These are phyloP conservation scores for Halophytophthora polymorphica DNA, from an alignment of 352 stramenopile genomes.

Conservation along the genomic window DNA sequence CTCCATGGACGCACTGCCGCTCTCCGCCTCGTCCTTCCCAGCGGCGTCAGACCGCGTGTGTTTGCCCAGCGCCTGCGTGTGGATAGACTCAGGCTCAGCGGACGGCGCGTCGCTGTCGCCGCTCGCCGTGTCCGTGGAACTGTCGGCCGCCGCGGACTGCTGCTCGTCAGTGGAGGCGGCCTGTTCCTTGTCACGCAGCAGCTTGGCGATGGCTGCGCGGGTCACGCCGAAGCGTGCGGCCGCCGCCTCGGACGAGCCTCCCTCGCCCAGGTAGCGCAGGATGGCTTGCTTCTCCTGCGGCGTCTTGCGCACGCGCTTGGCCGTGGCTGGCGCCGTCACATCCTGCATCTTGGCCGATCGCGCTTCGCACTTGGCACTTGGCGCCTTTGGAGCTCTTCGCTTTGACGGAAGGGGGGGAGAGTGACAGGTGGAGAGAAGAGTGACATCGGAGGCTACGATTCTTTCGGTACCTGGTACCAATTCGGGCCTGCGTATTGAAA, in stretches of 20 bases:
- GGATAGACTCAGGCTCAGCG: neutral
- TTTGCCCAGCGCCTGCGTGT: conserved; percentile 1
- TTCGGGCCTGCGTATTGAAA: conserved; percentile 27
- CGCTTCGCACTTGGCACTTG: too few relatives aligned
- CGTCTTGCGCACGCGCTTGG: conserved; percentile 21
- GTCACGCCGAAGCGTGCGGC: conserved; percentile 9
- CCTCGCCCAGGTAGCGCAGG: conserved; percentile 7
- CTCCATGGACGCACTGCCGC: conserved; percentile 4
- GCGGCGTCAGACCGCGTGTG: neutral
- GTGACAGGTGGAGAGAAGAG: conserved; percentile 33
- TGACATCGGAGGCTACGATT: too few relatives aligned
- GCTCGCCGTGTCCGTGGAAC: conserved; percentile 8
- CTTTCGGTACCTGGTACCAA: too few relatives aligned
- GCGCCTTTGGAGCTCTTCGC: neutral
- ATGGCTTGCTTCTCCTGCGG: conserved; percentile 11
- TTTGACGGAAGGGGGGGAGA: neutral
- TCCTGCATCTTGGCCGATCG: conserved; percentile 22
- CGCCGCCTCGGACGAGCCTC: conserved; percentile 5
- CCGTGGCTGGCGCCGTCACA: conserved; percentile 12
- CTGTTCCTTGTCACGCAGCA: conserved; percentile 4
- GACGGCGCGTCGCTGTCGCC: conserved; percentile 4
- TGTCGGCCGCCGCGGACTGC: neutral
- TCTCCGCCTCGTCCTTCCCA: neutral
- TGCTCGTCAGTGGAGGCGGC: neutral
- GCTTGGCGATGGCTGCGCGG: conserved; percentile 1